Evolutionary conservation across 306 rosid species (phyloP).

Genomic region (Glycine tomentella): DNA sequence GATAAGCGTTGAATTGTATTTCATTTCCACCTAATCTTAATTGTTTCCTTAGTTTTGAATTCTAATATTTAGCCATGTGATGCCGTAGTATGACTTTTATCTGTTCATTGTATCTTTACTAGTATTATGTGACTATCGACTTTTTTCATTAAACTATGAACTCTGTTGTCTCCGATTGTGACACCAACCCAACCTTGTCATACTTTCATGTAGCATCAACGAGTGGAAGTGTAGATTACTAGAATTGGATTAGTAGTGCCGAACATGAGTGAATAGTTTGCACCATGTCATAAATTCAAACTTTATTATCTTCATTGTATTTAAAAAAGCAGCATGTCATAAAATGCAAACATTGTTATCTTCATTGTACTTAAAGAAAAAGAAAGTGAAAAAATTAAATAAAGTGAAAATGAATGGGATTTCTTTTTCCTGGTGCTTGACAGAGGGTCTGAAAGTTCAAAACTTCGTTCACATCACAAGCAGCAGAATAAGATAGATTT

Average conservation of each 20-base stretch:
- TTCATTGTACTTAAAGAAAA: not conserved
- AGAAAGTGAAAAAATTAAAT: not conserved
- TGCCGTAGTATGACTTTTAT: not conserved
- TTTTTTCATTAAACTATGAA: not conserved
- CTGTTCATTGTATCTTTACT: not conserved
- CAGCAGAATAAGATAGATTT: not conserved
- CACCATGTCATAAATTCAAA: not conserved
- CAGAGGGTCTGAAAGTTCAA: not conserved
- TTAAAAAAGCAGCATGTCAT: not conserved
- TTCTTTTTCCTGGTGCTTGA: slow-evolving; percentile 1
- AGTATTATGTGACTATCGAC: not conserved
- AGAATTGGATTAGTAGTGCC: not conserved
- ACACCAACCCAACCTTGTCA: slow-evolving; percentile 30
- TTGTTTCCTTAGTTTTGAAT: not conserved
- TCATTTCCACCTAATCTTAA: not conserved
- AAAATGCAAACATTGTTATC: not conserved
- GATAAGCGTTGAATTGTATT: not conserved
- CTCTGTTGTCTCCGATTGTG: slow-evolving; percentile 4
- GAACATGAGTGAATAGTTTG: not conserved
- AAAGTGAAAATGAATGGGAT: not conserved
- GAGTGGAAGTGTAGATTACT: not conserved
- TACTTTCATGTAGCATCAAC: slow-evolving; percentile 5
- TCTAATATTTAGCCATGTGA: not conserved
- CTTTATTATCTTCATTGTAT: not conserved
- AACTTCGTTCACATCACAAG: slow-evolving; percentile 1